Evolutionary conservation across 2,329 filamentous ascomycete genomes (phyloP).

Genomic region (Fusarium napiforme): DNA sequence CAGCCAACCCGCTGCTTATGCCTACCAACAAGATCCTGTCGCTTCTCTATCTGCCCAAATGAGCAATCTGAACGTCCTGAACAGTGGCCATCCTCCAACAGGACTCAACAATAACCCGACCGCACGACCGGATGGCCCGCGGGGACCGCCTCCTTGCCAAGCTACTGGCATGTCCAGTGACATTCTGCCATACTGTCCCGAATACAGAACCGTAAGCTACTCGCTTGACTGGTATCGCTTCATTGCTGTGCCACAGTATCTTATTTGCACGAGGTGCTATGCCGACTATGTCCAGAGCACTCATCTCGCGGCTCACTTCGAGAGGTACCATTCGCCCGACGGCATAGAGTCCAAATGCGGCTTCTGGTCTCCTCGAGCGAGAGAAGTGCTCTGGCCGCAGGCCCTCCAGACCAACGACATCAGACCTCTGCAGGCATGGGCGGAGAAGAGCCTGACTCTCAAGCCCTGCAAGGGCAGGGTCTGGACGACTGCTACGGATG

Average conservation of each 20-base stretch:
- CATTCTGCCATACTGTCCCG: constrained; percentile 45
- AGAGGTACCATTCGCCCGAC: constrained; percentile 37
- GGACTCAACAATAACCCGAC: fast-evolving
- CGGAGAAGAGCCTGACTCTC: constrained; percentile 42
- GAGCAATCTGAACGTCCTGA: constrained; percentile 24
- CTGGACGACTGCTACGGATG: constrained; percentile 36
- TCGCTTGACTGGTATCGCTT: constrained; percentile 48
- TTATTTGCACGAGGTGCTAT: constrained; percentile 56
- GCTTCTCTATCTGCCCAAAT: constrained; percentile 28
- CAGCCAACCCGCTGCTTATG: not conserved
- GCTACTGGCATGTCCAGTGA: constrained; percentile 40
- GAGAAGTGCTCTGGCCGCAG: constrained; percentile 49
- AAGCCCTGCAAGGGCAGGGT: constrained; percentile 46
- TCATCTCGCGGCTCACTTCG: constrained; percentile 46
- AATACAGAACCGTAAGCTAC: constrained; percentile 44
- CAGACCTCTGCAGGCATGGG: constrained; percentile 42
- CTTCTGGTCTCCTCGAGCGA: constrained; percentile 49
- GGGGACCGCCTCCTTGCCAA: constrained; percentile 22
- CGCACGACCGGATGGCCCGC: not conserved
- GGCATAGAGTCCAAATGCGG: constrained; percentile 47
- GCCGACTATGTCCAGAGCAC: constrained; percentile 51
- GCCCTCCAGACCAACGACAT: constrained; percentile 45
- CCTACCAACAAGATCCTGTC: constrained; percentile 7
- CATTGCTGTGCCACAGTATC: constrained; percentile 43
- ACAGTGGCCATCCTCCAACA: not conserved